phyloP scores from a whole-genome alignment of 345 rosid species.

The Rhizophora mangle region DNA sequence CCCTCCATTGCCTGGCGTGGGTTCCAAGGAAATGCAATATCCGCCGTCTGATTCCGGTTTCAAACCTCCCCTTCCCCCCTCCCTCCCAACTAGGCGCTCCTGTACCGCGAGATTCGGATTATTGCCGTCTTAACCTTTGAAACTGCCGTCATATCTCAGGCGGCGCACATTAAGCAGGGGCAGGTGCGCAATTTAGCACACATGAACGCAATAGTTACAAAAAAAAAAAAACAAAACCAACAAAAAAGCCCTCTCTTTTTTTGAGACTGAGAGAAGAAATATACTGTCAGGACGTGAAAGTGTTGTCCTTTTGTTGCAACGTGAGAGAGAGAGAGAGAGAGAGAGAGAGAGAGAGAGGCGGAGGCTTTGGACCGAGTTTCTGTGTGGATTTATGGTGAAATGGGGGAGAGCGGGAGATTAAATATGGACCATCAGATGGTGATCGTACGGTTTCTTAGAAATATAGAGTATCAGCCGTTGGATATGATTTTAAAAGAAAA shows the following conservation, averaged over 20 bases:
- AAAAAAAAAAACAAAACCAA: not conserved
- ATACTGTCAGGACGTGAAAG: not conserved
- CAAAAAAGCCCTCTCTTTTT: not conserved
- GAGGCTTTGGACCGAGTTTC: conserved; percentile 30
- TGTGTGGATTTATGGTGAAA: conserved; percentile 30
- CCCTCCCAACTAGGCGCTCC: conserved; percentile 23
- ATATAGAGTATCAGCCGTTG: conserved; percentile 32
- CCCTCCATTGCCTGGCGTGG: conserved; percentile 46
- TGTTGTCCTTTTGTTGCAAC: too few species aligned
- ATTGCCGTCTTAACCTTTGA: conserved; percentile 26
- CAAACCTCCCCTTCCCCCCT: not conserved
- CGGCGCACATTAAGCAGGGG: conserved; percentile 37
- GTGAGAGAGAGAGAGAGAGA: not conserved
- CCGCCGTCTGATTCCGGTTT: conserved; percentile 13
- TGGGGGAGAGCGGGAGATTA: conserved; percentile 32
- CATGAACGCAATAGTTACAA: not conserved
- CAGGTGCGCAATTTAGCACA: conserved; percentile 38
- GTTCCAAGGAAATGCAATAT: conserved; percentile 10
- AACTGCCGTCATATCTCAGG: conserved; percentile 47
- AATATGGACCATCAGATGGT: conserved; percentile 49
- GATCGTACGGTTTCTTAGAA: conserved; percentile 23
- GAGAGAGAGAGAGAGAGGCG: not conserved
- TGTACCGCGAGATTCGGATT: conserved; percentile 51
- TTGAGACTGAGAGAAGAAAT: conserved; percentile 10
- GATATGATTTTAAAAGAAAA: conserved; percentile 30